Evolutionary conservation across 371 early-diverging fungal species (phyloP).

Genomic region (Mycotypha africana): DNA sequence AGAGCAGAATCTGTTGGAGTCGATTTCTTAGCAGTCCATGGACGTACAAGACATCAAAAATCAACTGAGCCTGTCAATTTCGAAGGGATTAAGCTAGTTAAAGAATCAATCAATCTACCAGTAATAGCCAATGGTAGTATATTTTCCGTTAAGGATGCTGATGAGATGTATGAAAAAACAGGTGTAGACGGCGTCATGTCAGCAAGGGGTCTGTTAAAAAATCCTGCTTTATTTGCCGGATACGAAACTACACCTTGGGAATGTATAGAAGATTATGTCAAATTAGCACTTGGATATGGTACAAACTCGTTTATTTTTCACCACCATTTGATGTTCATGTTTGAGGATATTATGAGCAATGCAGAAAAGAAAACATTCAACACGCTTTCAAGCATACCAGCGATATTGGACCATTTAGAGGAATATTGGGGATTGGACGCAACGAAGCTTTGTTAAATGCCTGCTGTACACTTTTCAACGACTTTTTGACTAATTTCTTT

Average conservation of each 20-base stretch:
- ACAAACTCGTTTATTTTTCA: constrained; percentile 84
- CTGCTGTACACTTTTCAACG: constrained; percentile 8
- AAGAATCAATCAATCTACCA: constrained; percentile 66
- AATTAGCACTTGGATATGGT: constrained; percentile 74
- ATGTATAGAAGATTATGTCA: constrained; percentile 75
- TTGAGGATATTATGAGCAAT: constrained; percentile 81
- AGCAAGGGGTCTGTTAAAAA: constrained; percentile 84
- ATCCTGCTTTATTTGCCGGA: constrained; percentile 83
- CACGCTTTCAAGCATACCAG: constrained; percentile 71
- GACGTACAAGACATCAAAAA: constrained; percentile 72
- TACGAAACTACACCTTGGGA: constrained; percentile 66
- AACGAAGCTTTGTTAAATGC: constrained; percentile 5
- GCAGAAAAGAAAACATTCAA: constrained; percentile 88
- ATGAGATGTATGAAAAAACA: constrained; percentile 61
- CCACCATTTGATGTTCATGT: constrained; percentile 94
- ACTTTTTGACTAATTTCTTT: constrained; percentile 50
- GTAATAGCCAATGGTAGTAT: constrained; percentile 83
- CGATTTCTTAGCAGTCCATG: constrained; percentile 80
- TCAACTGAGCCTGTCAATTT: constrained; percentile 71
- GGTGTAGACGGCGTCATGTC: constrained; percentile 86
- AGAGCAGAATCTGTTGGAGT: constrained; percentile 73
- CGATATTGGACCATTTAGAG: constrained; percentile 80
- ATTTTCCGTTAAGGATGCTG: constrained; percentile 63
- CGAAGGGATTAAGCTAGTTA: constrained; percentile 69
- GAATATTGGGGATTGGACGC: constrained; percentile 65